Percentiles rank a stretch among this genome's conserved stretches.
phyloP scores from a whole-genome alignment of 164 flowering plant genomes.

The Dillenia turbinata region DNA sequence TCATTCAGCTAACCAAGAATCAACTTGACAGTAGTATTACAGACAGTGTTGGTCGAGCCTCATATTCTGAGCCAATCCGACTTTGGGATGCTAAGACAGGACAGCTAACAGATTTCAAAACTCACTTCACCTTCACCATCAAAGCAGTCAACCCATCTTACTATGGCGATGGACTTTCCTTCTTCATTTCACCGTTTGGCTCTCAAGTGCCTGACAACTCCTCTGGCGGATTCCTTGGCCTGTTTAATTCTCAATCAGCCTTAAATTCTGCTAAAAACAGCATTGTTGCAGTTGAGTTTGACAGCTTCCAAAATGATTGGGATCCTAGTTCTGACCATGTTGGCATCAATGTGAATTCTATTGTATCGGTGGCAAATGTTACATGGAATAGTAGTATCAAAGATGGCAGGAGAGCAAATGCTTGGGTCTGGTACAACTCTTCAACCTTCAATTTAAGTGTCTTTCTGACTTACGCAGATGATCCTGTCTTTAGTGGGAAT shows the following conservation, averaged over 20 bases:
- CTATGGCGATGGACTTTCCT: slow-evolving; percentile 25
- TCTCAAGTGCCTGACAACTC: slow-evolving; percentile 18
- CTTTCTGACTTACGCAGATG: slow-evolving; percentile 32
- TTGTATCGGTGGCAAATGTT: slow-evolving; percentile 25
- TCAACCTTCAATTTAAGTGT: slow-evolving; percentile 37
- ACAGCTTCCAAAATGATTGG: slow-evolving; percentile 32
- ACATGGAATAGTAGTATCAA: slow-evolving; percentile 48
- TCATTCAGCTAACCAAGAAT: background rate
- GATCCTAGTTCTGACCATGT: slow-evolving; percentile 48
- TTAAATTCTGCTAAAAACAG: slow-evolving; percentile 5
- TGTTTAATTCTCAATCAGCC: slow-evolving; percentile 4
- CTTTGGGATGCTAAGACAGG: slow-evolving; percentile 15
- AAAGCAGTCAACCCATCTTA: background rate
- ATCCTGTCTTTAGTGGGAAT: slow-evolving; percentile 23
- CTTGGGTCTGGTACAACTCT: slow-evolving; percentile 54
- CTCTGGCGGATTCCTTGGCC: slow-evolving; percentile 24
- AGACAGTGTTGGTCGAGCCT: background rate
- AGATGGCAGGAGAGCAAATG: slow-evolving; percentile 35
- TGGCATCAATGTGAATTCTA: slow-evolving; percentile 45
- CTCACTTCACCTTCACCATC: slow-evolving; percentile 28
- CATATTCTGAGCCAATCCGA: background rate
- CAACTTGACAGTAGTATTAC: background rate
- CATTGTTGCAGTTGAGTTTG: slow-evolving; percentile 57
- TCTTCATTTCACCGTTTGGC: slow-evolving; percentile 23
- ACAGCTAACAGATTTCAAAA: slow-evolving; percentile 22